These are phyloP conservation scores for Eragrostis nindensis DNA, from an alignment of 176 grass and related monocot genomes.

Conservation along the genomic window DNA sequence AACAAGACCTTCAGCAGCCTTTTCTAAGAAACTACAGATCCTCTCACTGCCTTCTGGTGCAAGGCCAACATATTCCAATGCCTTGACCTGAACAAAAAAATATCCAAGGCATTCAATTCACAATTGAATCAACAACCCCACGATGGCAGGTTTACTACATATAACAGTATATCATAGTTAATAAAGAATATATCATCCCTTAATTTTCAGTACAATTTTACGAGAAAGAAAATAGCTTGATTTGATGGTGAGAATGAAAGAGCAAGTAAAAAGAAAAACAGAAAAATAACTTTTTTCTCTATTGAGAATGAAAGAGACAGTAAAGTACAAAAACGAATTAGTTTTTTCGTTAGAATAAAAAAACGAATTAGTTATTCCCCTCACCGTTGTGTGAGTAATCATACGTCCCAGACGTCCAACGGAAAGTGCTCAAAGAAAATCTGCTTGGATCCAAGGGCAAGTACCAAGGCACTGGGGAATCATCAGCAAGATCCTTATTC, in stretches of 20 bases:
- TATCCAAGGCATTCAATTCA: constrained; percentile 17
- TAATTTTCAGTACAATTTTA: neutral
- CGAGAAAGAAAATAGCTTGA: neutral
- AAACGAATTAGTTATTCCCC: neutral
- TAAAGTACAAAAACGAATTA: neutral
- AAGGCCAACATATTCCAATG: constrained; percentile 74
- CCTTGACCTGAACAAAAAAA: constrained; percentile 78
- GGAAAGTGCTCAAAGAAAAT: constrained; percentile 91
- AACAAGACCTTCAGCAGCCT: constrained; percentile 86
- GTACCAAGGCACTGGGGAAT: constrained; percentile 94
- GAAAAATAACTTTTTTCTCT: neutral
- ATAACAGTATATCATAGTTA: neutral
- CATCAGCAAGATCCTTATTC: constrained; percentile 83
- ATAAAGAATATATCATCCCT: neutral
- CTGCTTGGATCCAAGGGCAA: constrained; percentile 81
- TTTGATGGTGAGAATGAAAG: neutral
- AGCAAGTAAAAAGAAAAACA: neutral
- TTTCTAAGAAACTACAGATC: constrained; percentile 81
- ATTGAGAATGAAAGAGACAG: neutral
- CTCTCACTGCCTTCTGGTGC: constrained; percentile 83
- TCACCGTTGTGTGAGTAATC: constrained; percentile 79
- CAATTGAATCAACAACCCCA: neutral
- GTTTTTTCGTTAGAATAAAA: too few relatives aligned
- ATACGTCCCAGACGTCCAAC: constrained; percentile 83
- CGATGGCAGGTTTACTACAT: neutral